Conservation (phyloP, 805 yeast genomes). For the Ogataea saltuana region DNA sequence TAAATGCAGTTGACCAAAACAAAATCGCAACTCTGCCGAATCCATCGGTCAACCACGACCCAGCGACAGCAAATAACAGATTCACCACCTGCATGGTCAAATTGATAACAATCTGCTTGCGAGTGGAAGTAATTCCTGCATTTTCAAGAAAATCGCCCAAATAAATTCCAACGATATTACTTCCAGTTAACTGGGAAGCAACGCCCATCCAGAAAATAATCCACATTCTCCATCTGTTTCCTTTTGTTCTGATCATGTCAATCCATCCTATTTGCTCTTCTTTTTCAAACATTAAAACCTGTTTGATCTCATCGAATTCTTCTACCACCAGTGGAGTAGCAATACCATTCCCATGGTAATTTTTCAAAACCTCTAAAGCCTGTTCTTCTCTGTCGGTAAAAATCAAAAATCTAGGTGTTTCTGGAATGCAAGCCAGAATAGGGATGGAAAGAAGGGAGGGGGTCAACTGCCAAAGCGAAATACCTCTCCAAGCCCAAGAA, state of each 20-base stretch:
- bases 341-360: conserved; percentile 28
- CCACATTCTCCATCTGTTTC: conserved; percentile 29
- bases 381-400: conserved; percentile 29
- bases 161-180: conserved; percentile 34
- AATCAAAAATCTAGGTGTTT: conserved; percentile 37
- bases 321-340: conserved; percentile 21
- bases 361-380: conserved; percentile 29
- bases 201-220: conserved; percentile 32
- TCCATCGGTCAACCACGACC: conserved; percentile 28
- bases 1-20: conserved; percentile 25
- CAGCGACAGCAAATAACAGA: conserved; percentile 28
- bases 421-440: conserved; percentile 30
- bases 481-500: conserved; percentile 37
- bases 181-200: conserved; percentile 31
- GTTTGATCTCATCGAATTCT: conserved; percentile 29
- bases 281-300: conserved; percentile 25
- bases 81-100: conserved; percentile 24
- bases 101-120: conserved; percentile 32
- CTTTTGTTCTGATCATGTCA: conserved; percentile 24
- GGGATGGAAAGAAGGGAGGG: conserved; percentile 29
- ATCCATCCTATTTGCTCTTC: conserved; percentile 27
- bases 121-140: conserved; percentile 28
- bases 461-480: conserved; percentile 30
- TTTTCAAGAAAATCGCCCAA: conserved; percentile 35
- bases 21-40: conserved; percentile 28